Evolutionary conservation across 768 basidiomycete species (phyloP), one percentile per base, ranked within the genome.

Genomic region (Rhizopogon vinicolor): DNA sequence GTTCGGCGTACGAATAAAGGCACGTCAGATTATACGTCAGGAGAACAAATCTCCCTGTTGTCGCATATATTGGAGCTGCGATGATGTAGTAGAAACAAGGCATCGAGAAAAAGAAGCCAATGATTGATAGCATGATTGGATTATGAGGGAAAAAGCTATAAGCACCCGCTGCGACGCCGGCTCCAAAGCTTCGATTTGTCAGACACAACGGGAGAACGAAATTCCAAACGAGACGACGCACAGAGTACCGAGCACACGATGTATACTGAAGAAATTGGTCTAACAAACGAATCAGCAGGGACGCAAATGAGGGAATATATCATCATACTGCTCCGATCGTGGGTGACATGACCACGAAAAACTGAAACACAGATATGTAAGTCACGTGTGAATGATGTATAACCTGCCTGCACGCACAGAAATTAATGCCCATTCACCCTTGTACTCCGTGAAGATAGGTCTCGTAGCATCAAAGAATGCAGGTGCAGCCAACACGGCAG

Each of bases 401-500:
- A 3, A 37, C 12, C 8, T 12, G 13, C 16, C 14, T 41, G 37
- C 29, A 74, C 81, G 65, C 58, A 91, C 93, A 44, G 94, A 94
- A 52, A 98, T 91, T 64, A 99, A 73, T 1, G 93, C 93, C 96
- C 96, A 99, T 72, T 98, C 93, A 37, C 95, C 95, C 62, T 86
- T 82, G 62, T 88, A 93, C 45, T 85, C 80, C 42, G 91, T 75
- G 64, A 97, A 98, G 3, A 83, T 69, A 5, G 85, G 86, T 25
- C 94, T 77, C 1, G 90, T 94, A 16, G 69, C 58, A 52, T 90
- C 88, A 56, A 91, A 85, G 70, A 96, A 98, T 0, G 95, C 95
- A 2, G 95, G 94, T 0, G 88, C 79, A 0, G 94, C 87, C 3
- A 98, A 75, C 25, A 97, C 70, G 0, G 91, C 89, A 42, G 85